Base-by-base conservation (phyloP, 768 basidiomycete species). In the Pleurotus tuber-regium region DNA sequence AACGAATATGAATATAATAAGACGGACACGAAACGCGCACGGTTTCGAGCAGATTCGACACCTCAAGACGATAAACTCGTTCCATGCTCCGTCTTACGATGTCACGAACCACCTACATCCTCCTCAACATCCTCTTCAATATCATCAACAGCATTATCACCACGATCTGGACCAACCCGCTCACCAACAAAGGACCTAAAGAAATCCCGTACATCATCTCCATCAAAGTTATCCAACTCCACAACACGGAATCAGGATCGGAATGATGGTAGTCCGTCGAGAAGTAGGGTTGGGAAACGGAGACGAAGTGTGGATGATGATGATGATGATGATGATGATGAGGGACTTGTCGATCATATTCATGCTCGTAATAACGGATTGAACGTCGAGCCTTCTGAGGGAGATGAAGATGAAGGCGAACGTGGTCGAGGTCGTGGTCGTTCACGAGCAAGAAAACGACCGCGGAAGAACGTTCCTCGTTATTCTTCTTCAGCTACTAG, bases 41-140 rank as follows among this genome's bases (percentile, higher is more conserved):
- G 88, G 4, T 92, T 89, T 71, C 81, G 88, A 43, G 81, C 83
- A 4, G 89, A 92, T 65, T 86, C 89, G 12, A 83, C 84, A 1
- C 66, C 71, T 1, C 67, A 76, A 16, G 71, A 87, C 53, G 89
- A 92, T 62, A 90, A 83, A 63, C 76, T 91, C 50, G 66, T 66
- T 1, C 78, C 86, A 0, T 92, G 89, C 61, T 65, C 73, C 19
- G 64, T 66, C 3, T 59, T 80, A 9, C 75, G 81, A 24, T 91
- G 88, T 56, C 78, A 72, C 51, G 74, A 77, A 25, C 72, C 70
- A 7, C 63, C 61, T 1, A 60, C 63, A 6, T 60, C 66, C 7
- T 54, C 35, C 42, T 56, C 56, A 2, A n/a, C n/a, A n/a, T n/a
- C n/a, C n/a, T n/a, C n/a, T n/a, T n/a, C n/a, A n/a, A n/a, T n/a